Percentiles rank a stretch among this genome's conserved stretches.
Evolutionary conservation across 73 alveolate genomes (phyloP).

Genomic region (Blepharisma stoltei): DNA sequence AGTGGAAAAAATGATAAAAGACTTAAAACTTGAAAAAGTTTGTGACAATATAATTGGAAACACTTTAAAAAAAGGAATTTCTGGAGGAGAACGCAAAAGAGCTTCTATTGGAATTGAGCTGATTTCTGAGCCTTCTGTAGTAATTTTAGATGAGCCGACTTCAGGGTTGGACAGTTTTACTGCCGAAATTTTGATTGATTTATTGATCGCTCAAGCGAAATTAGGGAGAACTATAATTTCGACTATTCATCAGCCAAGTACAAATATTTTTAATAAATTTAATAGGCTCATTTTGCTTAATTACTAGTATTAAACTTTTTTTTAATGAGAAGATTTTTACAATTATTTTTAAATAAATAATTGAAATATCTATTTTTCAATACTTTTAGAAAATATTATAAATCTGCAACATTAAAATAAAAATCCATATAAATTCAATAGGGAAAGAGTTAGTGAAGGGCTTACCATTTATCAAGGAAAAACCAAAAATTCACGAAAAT

Average conservation of each 20-base stretch:
- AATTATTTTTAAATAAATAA: no score
- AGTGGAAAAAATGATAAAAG: no score
- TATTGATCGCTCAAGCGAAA: conserved; percentile 34
- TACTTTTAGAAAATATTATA: no score
- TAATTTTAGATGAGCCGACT: conserved; percentile 56
- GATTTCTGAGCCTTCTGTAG: conserved; percentile 38
- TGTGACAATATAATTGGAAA: no score
- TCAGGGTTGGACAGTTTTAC: conserved; percentile 46
- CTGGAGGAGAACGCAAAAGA: conserved; percentile 63
- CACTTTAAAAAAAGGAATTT: conserved; percentile 26
- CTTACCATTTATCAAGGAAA: neutral
- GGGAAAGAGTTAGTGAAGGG: no score
- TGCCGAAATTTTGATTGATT: conserved; percentile 39
- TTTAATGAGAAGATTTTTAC: no score
- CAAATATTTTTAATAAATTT: conserved; percentile 43
- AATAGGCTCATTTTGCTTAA: conserved; percentile 35
- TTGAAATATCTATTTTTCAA: no score
- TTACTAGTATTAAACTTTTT: no score
- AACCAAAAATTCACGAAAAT: conserved; percentile 23
- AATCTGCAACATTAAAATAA: no score
- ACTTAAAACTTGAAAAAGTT: no score
- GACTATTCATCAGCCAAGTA: conserved; percentile 49
- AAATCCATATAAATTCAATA: no score
- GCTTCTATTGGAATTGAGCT: conserved; percentile 55
- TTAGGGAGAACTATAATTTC: conserved; percentile 39